phyloP scores from a whole-genome alignment of 352 stramenopile species.

The Globisporangium viniferum region DNA sequence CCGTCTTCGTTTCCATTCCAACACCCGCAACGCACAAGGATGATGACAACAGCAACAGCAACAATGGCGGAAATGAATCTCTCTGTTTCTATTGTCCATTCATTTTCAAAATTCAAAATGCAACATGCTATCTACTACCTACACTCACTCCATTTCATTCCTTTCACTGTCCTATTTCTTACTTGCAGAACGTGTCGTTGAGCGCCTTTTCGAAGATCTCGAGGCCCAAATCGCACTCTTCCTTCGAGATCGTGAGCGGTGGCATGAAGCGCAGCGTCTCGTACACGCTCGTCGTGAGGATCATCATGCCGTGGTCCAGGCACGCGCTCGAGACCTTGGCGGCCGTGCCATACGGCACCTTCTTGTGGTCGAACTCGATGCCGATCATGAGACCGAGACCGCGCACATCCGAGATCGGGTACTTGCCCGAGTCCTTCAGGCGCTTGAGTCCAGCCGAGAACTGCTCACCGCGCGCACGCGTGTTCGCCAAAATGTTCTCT shows the following conservation, averaged over 20 bases:
- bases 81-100: background rate
- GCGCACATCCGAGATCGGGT: constrained; percentile 83
- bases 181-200: constrained; percentile 41
- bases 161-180: background rate
- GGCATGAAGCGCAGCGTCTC: constrained; percentile 93
- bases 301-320: constrained; percentile 86
- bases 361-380: constrained; percentile 84
- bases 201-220: constrained; percentile 62
- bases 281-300: constrained; percentile 90
- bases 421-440: constrained; percentile 71
- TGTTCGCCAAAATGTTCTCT: constrained; percentile 89
- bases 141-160: background rate
- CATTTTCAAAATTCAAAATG: background rate
- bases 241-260: constrained; percentile 81
- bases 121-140: background rate
- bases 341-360: constrained; percentile 57
- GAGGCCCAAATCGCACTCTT: constrained; percentile 60
- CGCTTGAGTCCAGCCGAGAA: constrained; percentile 66
- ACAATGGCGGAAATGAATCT: background rate
- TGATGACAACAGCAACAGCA: background rate
- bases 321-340: constrained; percentile 76
- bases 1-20: too few species aligned
- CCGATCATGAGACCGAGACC: constrained; percentile 91
- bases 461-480: constrained; percentile 59
- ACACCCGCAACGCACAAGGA: background rate